phyloP scores from a whole-genome alignment of 768 basidiomycete genomes.

The Neoboletus brunneissimus region DNA sequence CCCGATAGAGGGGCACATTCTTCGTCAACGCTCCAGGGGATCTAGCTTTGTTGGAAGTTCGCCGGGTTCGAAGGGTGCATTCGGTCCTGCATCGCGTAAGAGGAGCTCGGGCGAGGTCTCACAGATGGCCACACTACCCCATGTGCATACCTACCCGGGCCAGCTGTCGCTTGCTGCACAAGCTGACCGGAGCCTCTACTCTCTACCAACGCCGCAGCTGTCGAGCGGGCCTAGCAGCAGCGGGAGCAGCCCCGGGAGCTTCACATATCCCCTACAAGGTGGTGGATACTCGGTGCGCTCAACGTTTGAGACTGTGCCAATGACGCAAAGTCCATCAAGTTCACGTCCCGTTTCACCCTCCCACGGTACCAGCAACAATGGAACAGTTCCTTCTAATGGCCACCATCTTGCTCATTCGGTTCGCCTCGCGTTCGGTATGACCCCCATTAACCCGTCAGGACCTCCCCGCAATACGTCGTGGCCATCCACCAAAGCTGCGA shows the following conservation, averaged over 20 bases:
- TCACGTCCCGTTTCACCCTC: constrained; percentile 64
- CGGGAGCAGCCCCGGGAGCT: constrained; percentile 59
- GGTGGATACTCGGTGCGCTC: constrained; percentile 18
- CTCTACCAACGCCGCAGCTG: constrained; percentile 18
- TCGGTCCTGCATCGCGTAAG: constrained; percentile 27
- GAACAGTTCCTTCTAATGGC: constrained; percentile 35
- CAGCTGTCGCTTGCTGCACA: constrained; percentile 30
- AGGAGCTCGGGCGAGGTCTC: constrained; percentile 33
- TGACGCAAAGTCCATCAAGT: constrained; percentile 45
- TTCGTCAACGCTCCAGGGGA: constrained; percentile 27
- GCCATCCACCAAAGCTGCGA: constrained; percentile 28
- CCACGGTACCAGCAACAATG: constrained; percentile 33
- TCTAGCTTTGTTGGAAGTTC: constrained; percentile 39
- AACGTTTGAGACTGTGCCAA: constrained; percentile 24
- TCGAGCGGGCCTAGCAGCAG: no score
- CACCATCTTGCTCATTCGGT: constrained; percentile 81
- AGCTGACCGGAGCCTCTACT: constrained; percentile 25
- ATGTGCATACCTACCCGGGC: constrained; percentile 34
- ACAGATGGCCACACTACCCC: constrained; percentile 27
- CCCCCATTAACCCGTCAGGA: constrained; percentile 56
- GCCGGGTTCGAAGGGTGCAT: constrained; percentile 29
- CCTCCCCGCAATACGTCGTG: constrained; percentile 40
- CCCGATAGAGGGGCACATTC: constrained; percentile 32
- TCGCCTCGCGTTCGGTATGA: constrained; percentile 88
- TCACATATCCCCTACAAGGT: constrained; percentile 38